A percentile compares a stretch with the other conserved stretches of the same genome.
Evolutionary conservation across 169 alveolate species (phyloP).

Genomic region (Eimeria acervulina): DNA sequence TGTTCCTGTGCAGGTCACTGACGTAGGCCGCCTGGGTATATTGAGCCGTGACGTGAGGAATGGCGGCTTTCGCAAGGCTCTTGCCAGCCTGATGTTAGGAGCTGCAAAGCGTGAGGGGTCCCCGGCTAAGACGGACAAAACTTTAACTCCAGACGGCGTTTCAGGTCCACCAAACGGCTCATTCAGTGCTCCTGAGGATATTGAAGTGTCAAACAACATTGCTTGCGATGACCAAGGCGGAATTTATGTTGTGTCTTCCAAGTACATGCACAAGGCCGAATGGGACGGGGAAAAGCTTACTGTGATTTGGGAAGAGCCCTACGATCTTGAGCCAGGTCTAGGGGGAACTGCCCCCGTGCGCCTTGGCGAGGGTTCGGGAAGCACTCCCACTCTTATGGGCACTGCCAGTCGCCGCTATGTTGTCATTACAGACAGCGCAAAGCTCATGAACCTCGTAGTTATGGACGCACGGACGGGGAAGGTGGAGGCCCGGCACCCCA

Average conservation of each 20-base stretch:
- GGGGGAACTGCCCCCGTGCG: constrained; percentile 80
- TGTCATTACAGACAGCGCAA: constrained; percentile 82
- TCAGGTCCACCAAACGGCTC: background rate
- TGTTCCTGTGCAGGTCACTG: constrained; percentile 78
- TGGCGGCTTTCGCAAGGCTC: constrained; percentile 71
- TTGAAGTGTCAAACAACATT: constrained; percentile 83
- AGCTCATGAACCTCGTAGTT: constrained; percentile 80
- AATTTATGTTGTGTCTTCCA: constrained; percentile 81
- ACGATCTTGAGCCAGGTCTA: constrained; percentile 53
- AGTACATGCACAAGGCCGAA: constrained; percentile 79
- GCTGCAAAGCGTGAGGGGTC: constrained; percentile 49
- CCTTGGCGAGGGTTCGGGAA: constrained; percentile 83
- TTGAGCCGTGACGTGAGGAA: constrained; percentile 64
- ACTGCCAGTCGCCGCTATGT: constrained; percentile 52
- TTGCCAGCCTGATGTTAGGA: constrained; percentile 78
- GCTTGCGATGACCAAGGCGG: constrained; percentile 84
- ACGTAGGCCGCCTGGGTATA: constrained; percentile 82
- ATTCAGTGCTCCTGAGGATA: constrained; percentile 6
- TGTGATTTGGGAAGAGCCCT: constrained; percentile 81
- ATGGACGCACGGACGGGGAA: constrained; percentile 81
- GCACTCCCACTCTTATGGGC: constrained; percentile 84
- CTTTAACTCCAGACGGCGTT: constrained; percentile 54
- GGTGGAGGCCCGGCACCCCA: constrained; percentile 78
- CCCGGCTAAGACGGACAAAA: constrained; percentile 33
- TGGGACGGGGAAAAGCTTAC: constrained; percentile 75